Evolutionary conservation across 2,329 filamentous ascomycete genomes (phyloP), one percentile per base, ranked within the genome.

Genomic region (Tympanopsis confertula): DNA sequence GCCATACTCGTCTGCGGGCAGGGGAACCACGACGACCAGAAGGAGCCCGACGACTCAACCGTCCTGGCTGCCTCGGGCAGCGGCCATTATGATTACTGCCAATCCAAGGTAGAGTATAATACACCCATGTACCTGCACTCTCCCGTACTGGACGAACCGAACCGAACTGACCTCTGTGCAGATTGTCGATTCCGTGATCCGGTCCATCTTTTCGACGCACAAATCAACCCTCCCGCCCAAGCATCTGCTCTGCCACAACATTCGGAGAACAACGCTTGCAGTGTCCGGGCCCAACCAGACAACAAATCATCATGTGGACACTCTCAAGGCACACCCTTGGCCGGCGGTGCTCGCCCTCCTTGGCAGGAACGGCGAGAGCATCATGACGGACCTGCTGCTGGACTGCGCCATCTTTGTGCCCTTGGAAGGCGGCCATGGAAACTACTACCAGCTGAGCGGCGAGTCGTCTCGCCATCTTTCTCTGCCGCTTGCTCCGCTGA

Each of bases 161-260:
- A 7, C 22, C 22, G 35, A 40, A 35, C 35, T 19, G 14, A 32
- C 37, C 24, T 39, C 13, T 28, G n/a, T 19, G 14, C 47, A 87
- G 82, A 72, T 89, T 47, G 68, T 89, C 32, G 81, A 88, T 50
- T 86, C 84, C 55, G 71, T 74, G 19, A 74, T 95, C 30, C 87
- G 82, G 75, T 67, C 74, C 7, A 63, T 94, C 2, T 94, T 94
- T 55, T 74, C 71, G 12, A 68, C 71, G 13, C 61, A 66, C 20
- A 53, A 53, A 15, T 50, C 56, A 19, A 59, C 57, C 41, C 55
- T 64, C 36, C 73, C 70, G 50, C 79, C 82, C 2, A 71, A 74
- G 37, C 85, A 95, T 58, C 50, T 94, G 4, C 70, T 98, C 4
- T 88, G 86, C 47, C 81, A 94, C 63, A 89, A 89, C 18, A 94